phyloP scores from a whole-genome alignment of 2,329 filamentous ascomycete genomes.

The Ophiostoma himal-ulmi region DNA sequence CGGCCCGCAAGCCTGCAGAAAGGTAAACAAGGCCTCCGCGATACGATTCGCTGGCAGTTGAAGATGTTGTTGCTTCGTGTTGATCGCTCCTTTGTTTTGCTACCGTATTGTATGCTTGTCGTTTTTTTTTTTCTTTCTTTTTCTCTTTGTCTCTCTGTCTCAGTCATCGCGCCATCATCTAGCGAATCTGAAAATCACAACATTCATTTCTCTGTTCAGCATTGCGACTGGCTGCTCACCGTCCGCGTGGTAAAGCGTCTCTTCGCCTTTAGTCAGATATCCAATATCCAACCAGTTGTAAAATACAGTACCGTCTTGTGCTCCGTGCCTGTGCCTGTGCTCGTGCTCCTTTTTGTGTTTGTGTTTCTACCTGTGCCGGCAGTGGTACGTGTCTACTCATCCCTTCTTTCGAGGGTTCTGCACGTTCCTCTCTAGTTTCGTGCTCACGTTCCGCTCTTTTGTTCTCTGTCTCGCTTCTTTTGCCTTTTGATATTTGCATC shows the following conservation, averaged over 20 bases:
- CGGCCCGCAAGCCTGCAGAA: neutral
- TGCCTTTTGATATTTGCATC: no score
- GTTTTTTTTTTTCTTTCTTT: neutral
- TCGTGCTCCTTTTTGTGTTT: neutral
- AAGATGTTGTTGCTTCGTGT: neutral
- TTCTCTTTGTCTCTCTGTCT: neutral
- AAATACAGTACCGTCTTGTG: neutral
- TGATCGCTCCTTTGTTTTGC: constrained; percentile 7
- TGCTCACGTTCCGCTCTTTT: neutral
- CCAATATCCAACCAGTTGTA: no score
- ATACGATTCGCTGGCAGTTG: neutral
- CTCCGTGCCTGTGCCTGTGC: neutral
- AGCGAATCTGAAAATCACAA: neutral
- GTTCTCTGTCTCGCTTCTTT: no score
- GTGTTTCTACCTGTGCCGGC: neutral
- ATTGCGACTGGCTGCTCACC: neutral
- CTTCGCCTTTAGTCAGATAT: neutral
- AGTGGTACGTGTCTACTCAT: neutral
- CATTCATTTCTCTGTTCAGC: neutral
- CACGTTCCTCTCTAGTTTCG: neutral
- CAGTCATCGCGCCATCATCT: neutral
- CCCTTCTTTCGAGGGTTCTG: neutral
- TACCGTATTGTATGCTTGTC: neutral
- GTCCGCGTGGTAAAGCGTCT: constrained; percentile 2
- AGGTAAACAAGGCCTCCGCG: constrained; percentile 5